A percentile compares a stretch with the other conserved stretches of the same genome.
Evolutionary conservation across 2,329 filamentous ascomycete species (phyloP).

Genomic region (Colletotrichum graminicola): DNA sequence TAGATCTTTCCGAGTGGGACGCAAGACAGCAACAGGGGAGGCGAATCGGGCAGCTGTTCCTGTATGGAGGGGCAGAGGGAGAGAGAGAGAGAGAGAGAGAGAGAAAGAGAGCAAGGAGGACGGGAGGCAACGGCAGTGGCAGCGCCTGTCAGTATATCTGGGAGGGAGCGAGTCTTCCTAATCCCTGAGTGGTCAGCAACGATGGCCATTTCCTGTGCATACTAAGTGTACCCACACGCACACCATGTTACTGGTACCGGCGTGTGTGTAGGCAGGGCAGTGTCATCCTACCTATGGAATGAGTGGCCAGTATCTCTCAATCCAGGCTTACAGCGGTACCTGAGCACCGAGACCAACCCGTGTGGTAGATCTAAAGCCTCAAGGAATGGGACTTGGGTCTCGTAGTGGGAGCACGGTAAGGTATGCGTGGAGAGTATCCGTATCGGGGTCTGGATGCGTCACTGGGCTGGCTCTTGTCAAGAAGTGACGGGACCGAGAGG

Average conservation of each 20-base stretch:
- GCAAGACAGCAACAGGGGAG: conserved; percentile 12
- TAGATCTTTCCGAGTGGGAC: conserved; percentile 23
- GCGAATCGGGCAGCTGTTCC: conserved; percentile 19
- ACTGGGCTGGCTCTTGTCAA: neutral
- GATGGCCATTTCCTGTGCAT: neutral
- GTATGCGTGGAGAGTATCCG: neutral
- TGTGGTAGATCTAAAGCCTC: neutral
- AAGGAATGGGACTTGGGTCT: neutral
- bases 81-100: neutral
- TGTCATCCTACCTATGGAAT: conserved; percentile 13
- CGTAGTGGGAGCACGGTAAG: neutral
- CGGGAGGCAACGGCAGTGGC: neutral
- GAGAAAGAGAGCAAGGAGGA: neutral
- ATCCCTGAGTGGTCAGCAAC: conserved; percentile 15
- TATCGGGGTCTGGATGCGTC: neutral
- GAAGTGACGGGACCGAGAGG: too few species aligned
- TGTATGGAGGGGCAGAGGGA: conserved; percentile 24
- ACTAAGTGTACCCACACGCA: neutral
- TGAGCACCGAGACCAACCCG: neutral
- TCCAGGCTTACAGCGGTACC: neutral
- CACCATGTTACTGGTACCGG: conserved; percentile 2
- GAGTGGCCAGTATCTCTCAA: conserved; percentile 1
- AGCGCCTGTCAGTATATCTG: conserved; percentile 4
- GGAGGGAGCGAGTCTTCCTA: neutral
- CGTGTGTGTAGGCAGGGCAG: conserved; percentile 2